These are phyloP conservation scores for Vaccinium darrowii DNA, from an alignment of 148 eudicot species.

Conservation along the genomic window DNA sequence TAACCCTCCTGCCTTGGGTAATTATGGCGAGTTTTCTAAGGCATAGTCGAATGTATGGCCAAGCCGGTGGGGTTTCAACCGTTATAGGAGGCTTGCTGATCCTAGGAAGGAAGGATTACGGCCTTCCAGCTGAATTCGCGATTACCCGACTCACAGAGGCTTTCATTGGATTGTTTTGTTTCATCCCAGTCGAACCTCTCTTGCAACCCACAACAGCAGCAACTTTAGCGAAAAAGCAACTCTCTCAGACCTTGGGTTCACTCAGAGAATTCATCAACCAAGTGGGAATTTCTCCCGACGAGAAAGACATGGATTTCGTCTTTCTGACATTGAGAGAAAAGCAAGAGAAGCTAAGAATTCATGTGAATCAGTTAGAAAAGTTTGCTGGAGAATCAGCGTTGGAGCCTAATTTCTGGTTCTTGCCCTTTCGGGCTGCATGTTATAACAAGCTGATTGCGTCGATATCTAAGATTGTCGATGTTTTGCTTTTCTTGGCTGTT, in stretches of 20 bases:
- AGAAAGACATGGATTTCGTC: slow-evolving; percentile 3
- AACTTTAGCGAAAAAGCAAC: slow-evolving; percentile 34
- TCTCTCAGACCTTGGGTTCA: slow-evolving; percentile 23
- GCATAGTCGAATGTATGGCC: slow-evolving; percentile 54
- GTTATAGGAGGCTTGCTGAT: slow-evolving; percentile 51
- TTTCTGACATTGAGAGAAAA: slow-evolving; percentile 23
- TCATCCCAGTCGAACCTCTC: slow-evolving; percentile 38
- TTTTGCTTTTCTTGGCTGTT: slow-evolving; percentile 28
- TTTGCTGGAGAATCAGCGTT: slow-evolving; percentile 35
- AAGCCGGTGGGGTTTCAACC: slow-evolving; percentile 49
- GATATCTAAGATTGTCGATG: slow-evolving; percentile 31
- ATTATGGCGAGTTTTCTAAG: slow-evolving; percentile 45
- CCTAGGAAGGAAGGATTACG: slow-evolving; percentile 47
- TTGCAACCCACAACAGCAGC: slow-evolving; percentile 47
- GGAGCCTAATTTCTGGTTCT: slow-evolving; percentile 61
- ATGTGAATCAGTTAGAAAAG: slow-evolving; percentile 28
- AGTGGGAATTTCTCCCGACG: slow-evolving; percentile 7
- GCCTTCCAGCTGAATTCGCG: slow-evolving; percentile 53
- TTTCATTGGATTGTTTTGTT: slow-evolving; percentile 45
- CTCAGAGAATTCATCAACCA: slow-evolving; percentile 21
- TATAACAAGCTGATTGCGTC: slow-evolving; percentile 31
- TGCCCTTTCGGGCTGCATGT: slow-evolving; percentile 39
- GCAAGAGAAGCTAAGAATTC: slow-evolving; percentile 23
- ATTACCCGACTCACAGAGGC: slow-evolving; percentile 48
- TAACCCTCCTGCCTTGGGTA: slow-evolving; percentile 53